Percentiles rank a stretch among this genome's conserved stretches.
Conservation (phyloP, 768 basidiomycete genomes). For the Hygrophorus pudorinus region DNA sequence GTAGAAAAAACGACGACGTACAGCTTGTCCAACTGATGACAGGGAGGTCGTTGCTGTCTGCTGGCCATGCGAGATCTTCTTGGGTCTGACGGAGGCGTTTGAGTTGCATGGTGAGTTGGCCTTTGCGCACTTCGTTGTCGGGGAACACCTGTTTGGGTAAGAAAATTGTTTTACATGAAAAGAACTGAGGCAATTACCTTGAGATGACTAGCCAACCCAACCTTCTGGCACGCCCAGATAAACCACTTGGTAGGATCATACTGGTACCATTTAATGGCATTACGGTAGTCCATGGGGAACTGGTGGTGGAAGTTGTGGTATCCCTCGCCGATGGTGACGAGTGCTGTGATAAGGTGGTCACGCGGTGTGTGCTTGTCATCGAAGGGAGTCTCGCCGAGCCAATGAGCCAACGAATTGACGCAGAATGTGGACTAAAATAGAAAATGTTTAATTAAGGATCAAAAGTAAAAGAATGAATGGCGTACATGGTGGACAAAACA, state of each 20-base stretch:
- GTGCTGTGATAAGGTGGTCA: constrained; percentile 82
- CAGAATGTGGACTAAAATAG: constrained; percentile 89
- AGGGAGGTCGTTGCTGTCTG: constrained; percentile 62
- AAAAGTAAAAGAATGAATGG: constrained; percentile 9
- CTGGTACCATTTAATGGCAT: constrained; percentile 92
- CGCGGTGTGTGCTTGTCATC: constrained; percentile 81
- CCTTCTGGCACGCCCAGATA: constrained; percentile 48
- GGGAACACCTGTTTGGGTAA: constrained; percentile 29
- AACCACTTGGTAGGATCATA: constrained; percentile 94
- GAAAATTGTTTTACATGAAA: neutral
- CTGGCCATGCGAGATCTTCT: constrained; percentile 73
- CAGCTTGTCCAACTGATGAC: constrained; percentile 84
- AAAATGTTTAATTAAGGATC: constrained; percentile 51
- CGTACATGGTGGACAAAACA: constrained; percentile 62
- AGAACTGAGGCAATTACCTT: constrained; percentile 28
- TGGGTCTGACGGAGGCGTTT: constrained; percentile 77
- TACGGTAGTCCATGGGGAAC: constrained; percentile 96
- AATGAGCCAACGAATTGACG: constrained; percentile 94
- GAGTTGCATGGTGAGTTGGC: constrained; percentile 88
- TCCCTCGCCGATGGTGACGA: constrained; percentile 89
- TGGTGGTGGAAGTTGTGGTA: constrained; percentile 98
- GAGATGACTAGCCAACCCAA: constrained; percentile 66
- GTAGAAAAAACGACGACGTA: constrained; percentile 24
- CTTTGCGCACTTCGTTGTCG: constrained; percentile 65
- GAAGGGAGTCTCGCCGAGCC: constrained; percentile 81